Conservation (phyloP, 148 eudicot species). For the Silene conica region DNA sequence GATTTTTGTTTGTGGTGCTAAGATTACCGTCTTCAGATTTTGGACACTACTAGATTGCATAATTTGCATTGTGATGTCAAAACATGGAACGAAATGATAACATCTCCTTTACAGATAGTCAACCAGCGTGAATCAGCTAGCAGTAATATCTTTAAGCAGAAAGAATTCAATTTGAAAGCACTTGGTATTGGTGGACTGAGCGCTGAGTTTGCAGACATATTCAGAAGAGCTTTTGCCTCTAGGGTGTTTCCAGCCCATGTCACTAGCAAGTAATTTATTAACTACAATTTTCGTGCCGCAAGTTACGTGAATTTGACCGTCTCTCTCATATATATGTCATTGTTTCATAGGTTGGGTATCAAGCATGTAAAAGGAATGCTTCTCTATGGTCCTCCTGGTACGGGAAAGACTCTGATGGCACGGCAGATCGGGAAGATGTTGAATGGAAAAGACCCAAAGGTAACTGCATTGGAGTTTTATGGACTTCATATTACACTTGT, state of each 20-base stretch:
- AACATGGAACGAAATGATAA: conserved; percentile 10
- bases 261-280: conserved; percentile 62
- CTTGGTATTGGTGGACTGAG: conserved; percentile 94
- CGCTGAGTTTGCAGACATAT: conserved; percentile 94
- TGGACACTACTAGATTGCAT: background rate
- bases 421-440: conserved; percentile 97
- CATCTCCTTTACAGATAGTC: conserved; percentile 43
- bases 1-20: no score
- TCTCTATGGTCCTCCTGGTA: conserved; percentile 98
- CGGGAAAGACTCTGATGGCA: conserved; percentile 98
- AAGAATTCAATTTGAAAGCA: conserved; percentile 85
- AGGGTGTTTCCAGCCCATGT: conserved; percentile 98
- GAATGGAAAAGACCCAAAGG: conserved; percentile 97
- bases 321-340: background rate
- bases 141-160: conserved; percentile 88
- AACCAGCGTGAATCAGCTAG: conserved; percentile 96
- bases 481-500: background rate
- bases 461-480: conserved; percentile 17
- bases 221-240: conserved; percentile 98
- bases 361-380: conserved; percentile 99
- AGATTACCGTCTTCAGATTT: background rate
- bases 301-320: background rate
- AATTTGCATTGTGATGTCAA: conserved; percentile 6
- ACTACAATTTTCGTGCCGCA: conserved; percentile 2
- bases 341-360: conserved; percentile 63